phyloP scores from a whole-genome alignment of 1,284 basidiomycete species.

The Cystobasidiaceae sp. region DNA sequence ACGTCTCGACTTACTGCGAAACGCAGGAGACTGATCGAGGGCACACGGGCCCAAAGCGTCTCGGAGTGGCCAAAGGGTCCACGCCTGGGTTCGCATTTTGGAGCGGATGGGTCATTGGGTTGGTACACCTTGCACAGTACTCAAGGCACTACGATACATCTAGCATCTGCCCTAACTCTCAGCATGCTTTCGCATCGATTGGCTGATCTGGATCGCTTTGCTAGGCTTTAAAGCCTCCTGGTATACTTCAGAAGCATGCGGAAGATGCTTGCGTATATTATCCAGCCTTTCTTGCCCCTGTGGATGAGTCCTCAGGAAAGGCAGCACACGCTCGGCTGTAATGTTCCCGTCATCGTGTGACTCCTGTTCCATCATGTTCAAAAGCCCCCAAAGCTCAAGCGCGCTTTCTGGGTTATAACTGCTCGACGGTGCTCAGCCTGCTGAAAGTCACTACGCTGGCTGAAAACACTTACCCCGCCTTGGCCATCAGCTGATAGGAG shows the following conservation, averaged over 20 bases:
- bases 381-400: slow-evolving; percentile 52
- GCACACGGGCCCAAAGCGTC: no score
- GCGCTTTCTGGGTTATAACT: slow-evolving; percentile 52
- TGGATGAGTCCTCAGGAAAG: slow-evolving; percentile 52
- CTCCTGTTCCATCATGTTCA: slow-evolving; percentile 47
- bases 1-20: no score
- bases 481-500: slow-evolving; percentile 29
- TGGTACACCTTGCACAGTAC: background rate
- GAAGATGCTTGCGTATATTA: slow-evolving; percentile 42
- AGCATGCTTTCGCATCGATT: background rate
- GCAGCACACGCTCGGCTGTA: slow-evolving; percentile 40
- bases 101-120: no score
- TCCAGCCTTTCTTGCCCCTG: slow-evolving; percentile 49
- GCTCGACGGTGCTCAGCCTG: no score
- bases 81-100: no score
- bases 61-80: no score
- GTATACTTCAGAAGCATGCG: slow-evolving; percentile 48
- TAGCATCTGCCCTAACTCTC: background rate
- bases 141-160: background rate
- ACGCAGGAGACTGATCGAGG: no score
- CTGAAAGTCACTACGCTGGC: no score
- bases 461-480: no score
- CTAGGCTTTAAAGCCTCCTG: slow-evolving; percentile 28
- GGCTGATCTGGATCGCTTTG: slow-evolving; percentile 17
- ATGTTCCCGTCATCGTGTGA: slow-evolving; percentile 22